Percentiles rank a stretch among this genome's conserved stretches.
Evolutionary conservation across 495 filamentous ascomycete genomes (phyloP).

Genomic region (Aspergillus sclerotioniger): DNA sequence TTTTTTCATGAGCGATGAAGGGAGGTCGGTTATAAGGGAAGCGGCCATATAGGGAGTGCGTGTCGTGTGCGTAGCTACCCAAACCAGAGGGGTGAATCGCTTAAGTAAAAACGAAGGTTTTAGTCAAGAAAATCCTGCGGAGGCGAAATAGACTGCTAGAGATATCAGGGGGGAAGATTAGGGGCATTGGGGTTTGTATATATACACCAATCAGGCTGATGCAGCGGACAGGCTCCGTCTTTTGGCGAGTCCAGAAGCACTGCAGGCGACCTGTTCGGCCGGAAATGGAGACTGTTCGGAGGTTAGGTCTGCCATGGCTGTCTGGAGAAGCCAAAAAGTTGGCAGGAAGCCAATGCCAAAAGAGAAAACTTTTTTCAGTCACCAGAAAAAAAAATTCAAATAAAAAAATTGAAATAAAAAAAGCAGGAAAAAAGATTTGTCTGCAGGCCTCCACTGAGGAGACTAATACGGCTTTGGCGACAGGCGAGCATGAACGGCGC

Average conservation of each 20-base stretch:
- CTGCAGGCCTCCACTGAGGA: slow-evolving; percentile 2
- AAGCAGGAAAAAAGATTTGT: slow-evolving; percentile 1
- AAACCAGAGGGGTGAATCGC: neutral
- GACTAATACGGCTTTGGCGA: neutral
- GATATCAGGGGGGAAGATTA: neutral
- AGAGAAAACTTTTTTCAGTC: too few species aligned
- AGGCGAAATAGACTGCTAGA: neutral
- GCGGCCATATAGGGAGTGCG: slow-evolving; percentile 2
- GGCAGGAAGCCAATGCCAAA: neutral
- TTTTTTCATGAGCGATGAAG: neutral
- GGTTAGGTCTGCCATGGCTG: neutral
- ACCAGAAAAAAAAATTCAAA: too few species aligned
- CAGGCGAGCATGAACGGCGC: slow-evolving; percentile 6
- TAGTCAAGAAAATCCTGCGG: neutral
- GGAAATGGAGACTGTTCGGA: slow-evolving; percentile 7
- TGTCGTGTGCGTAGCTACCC: neutral
- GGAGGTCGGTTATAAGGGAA: neutral
- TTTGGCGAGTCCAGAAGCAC: neutral
- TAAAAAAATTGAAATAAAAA: neutral
- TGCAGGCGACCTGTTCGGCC: slow-evolving; percentile 2
- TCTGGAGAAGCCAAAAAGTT: neutral
- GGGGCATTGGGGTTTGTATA: neutral
- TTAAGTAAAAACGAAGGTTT: neutral
- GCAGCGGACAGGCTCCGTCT: neutral
- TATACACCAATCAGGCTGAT: neutral